These are phyloP conservation scores for Umbelopsis vinacea DNA, from an alignment of 192 early-diverging fungal genomes.

Conservation along the genomic window DNA sequence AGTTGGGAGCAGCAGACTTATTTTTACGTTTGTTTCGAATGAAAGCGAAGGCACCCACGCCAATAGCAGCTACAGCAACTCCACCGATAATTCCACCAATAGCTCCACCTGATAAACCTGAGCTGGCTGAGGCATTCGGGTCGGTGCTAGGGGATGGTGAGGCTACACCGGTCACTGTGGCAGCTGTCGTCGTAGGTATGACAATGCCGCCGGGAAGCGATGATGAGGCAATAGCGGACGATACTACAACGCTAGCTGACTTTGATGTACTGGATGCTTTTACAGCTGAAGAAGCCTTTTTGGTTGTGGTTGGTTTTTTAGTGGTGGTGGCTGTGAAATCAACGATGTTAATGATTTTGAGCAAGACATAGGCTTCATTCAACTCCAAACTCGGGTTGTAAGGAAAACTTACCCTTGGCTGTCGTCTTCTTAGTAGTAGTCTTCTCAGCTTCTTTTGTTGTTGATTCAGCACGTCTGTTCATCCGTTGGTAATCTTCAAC, in stretches of 20 bases:
- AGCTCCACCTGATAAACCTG: conserved; percentile 28
- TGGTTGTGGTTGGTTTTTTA: not conserved
- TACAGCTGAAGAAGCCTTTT: not conserved
- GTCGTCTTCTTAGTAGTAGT: not conserved
- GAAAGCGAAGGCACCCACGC: conserved; percentile 30
- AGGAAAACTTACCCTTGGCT: not conserved
- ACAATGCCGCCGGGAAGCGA: not conserved
- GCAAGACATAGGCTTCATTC: no score
- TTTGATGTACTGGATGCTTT: not conserved
- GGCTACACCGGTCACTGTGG: not conserved
- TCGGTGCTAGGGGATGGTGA: not conserved
- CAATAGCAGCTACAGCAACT: conserved; percentile 24
- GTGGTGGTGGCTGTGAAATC: no score
- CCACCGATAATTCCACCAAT: conserved; percentile 40
- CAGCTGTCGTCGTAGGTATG: not conserved
- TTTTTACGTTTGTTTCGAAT: conserved; percentile 21
- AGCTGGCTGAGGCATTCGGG: not conserved
- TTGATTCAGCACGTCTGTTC: not conserved
- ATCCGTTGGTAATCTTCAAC: conserved; percentile 2
- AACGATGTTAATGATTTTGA: no score
- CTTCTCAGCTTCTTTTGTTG: not conserved
- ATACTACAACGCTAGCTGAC: not conserved
- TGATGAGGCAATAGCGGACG: not conserved
- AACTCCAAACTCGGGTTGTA: no score
- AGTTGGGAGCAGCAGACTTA: not conserved